Percentiles rank a stretch among this genome's conserved stretches.
phyloP scores from a whole-genome alignment of 2,329 filamentous ascomycete genomes.

The Colletotrichum plurivorum region DNA sequence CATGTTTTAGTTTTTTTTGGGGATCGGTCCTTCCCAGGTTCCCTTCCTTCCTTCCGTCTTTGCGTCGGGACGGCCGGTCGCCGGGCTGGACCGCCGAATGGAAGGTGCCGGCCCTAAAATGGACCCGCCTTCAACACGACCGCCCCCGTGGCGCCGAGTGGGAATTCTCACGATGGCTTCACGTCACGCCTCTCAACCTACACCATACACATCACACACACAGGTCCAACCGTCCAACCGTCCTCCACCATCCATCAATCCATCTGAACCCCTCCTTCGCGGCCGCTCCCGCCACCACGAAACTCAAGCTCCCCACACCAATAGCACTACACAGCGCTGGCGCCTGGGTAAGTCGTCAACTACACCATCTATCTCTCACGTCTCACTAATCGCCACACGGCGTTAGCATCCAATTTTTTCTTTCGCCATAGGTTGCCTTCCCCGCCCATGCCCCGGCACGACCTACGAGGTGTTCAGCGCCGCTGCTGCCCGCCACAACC shows the following conservation, averaged over 20 bases:
- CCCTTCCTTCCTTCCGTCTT: neutral
- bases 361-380: conserved; percentile 4
- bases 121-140: conserved; percentile 14
- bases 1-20: no score
- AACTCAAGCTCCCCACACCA: no score
- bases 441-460: conserved; percentile 9
- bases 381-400: conserved; percentile 30
- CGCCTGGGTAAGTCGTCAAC: neutral
- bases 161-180: conserved; percentile 32
- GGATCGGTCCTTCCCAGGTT: neutral
- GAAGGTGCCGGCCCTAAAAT: conserved; percentile 1
- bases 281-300: conserved; percentile 22
- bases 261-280: conserved; percentile 11
- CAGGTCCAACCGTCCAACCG: no score
- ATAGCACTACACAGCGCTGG: no score
- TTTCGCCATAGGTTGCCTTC: neutral
- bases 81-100: conserved; percentile 25
- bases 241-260: neutral
- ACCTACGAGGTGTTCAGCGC: conserved; percentile 11
- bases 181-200: conserved; percentile 16
- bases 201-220: neutral
- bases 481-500: conserved; percentile 26
- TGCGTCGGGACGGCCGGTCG: conserved; percentile 1
- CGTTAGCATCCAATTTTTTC: neutral
- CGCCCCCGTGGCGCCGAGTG: conserved; percentile 19